These are phyloP conservation scores for Selenicereus undatus DNA, from an alignment of 148 eudicot species.

Conservation along the genomic window DNA sequence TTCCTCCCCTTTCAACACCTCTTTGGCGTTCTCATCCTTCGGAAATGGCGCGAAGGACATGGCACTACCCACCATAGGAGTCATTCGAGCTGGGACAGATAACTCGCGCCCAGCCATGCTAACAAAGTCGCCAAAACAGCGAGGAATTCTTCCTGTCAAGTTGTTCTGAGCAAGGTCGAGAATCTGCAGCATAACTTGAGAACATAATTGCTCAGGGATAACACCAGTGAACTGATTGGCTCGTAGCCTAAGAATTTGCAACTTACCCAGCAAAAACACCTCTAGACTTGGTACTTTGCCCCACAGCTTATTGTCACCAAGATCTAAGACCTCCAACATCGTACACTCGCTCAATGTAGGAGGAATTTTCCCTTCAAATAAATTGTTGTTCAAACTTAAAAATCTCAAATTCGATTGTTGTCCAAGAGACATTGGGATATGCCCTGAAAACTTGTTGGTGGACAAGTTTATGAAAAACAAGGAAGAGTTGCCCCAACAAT, in stretches of 20 bases:
- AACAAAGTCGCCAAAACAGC: conserved; percentile 27
- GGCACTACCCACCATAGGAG: too few relatives aligned
- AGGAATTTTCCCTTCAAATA: conserved; percentile 32
- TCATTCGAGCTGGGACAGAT: too few relatives aligned
- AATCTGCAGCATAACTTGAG: conserved; percentile 23
- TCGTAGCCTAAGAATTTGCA: conserved; percentile 26
- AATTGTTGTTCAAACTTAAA: conserved; percentile 31
- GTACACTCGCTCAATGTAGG: not conserved
- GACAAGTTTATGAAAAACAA: conserved; percentile 19
- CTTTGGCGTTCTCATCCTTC: not conserved
- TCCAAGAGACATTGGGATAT: conserved; percentile 26
- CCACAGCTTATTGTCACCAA: conserved; percentile 36
- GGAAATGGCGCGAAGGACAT: too few relatives aligned
- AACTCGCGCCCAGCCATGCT: conserved; percentile 3
- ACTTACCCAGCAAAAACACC: too few relatives aligned
- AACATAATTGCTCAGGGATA: conserved; percentile 35
- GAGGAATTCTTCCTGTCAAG: conserved; percentile 36
- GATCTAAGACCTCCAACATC: conserved; percentile 22
- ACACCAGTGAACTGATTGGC: conserved; percentile 27
- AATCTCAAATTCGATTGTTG: not conserved
- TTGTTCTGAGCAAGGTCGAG: conserved; percentile 39
- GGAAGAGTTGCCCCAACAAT: conserved; percentile 6
- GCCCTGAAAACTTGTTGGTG: conserved; percentile 33
- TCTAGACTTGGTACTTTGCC: conserved; percentile 30
- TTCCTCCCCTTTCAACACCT: conserved; percentile 23